Evolutionary conservation across 2,329 filamentous ascomycete species (phyloP), one percentile per base, ranked within the genome.

Genomic region (Cryphonectria radicalis): DNA sequence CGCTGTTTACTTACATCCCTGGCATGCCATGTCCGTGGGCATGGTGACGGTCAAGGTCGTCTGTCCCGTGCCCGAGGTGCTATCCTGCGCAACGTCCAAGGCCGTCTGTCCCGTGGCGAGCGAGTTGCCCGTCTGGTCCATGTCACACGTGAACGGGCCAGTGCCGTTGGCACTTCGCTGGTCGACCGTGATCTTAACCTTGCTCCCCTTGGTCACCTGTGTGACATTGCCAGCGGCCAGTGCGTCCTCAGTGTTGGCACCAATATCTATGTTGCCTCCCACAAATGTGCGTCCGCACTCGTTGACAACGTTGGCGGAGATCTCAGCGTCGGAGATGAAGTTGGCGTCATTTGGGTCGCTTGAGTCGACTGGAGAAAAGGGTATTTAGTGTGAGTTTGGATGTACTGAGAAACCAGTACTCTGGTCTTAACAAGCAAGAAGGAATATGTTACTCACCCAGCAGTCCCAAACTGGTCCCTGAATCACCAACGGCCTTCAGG

Each of bases 221-320:
- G 86, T 87, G 6, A 88, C 83, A 4, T 79, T 76, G 0, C 74
- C 72, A 8, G 81, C 82, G 11, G 82, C 78, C 4, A 88, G 73
- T 6, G 84, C 83, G 68, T 84, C 84, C 77, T 87, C 84, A 0
- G 84, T 86, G 73, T 84, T 83, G 77, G 86, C 83, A 35, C 84
- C 84, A 70, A 90, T 82, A 70, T 90, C 86, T 75, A 91, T 90
- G 80, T 85, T 87, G 53, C 89, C 89, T 70, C 81, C 76, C 53
- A 86, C 77, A 76, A 90, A 82, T n/a, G 89, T 91, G 72, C 89
- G 84, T 63, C 89, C 89, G 75, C 89, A 91, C 67, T 86, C 83
- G 72, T 87, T 88, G 57, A 88, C 87, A 4, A 85, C 77, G 74
- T 87, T 87, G 69, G 81, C 79, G 3, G 74, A 72, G 73, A 87